Base-by-base conservation (phyloP, 1,284 basidiomycete species). In the Abortiporus biennis region DNA sequence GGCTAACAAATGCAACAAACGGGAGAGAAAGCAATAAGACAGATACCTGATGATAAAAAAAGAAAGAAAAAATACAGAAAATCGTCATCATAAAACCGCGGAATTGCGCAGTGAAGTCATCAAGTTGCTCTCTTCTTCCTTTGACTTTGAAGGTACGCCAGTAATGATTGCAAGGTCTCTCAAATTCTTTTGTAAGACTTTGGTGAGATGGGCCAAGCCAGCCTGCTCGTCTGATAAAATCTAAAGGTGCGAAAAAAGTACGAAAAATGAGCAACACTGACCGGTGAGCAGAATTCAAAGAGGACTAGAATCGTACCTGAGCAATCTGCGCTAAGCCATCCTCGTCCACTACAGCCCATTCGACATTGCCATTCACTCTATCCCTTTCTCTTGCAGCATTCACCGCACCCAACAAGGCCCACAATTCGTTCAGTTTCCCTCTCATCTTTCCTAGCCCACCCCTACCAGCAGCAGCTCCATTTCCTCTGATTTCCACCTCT, bases 281-380 rank as follows among this genome's bases (percentile, higher is more conserved):
- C 22, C 29, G 19, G 23, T 25, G 36, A 17, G 20, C 3, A n/a
- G 9, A n/a, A 21, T 29, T 20, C 24, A 25, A 37, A 40, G 32
- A 4, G 25, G 42, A 44, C 22, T 40, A 36, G 16, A 33, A 38
- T 59, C 69, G 31, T 52, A 88, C 88, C 71, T 85, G 78, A 12
- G 83, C 73, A 46, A 94, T 78, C 56, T 85, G 79, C 22, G 77
- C 72, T 49, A 93, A 64, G 1, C 86, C 85, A 9, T 87, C 86
- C 52, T 90, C 85, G 58, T 94, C 90, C 2, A 87, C 84, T 16
- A 90, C 85, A 6, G 84, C 76, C 91, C 91, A 93, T 49, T 81
- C 84, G 37, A 72, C 68, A 25, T 53, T 57, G 0, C 69, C 70
- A 2, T 64, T 69, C 52, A 57, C 70, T 49, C 68, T 61, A 43